Evolutionary conservation across 2,329 filamentous ascomycete species (phyloP).

Genomic region (Macrophomina pseudophaseolina): DNA sequence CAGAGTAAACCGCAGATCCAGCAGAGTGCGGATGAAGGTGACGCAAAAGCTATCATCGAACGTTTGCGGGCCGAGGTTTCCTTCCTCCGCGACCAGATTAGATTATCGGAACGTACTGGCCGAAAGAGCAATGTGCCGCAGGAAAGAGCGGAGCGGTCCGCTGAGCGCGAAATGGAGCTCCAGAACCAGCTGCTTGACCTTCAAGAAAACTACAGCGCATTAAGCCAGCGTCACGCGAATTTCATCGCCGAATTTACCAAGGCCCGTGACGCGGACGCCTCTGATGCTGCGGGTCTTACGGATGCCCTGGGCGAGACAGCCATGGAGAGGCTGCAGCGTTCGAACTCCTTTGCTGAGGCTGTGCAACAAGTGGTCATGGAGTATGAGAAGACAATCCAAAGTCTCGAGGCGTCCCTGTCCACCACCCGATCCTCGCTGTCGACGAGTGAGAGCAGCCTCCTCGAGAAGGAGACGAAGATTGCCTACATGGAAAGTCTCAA

Average conservation of each 20-base stretch:
- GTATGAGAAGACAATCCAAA: constrained; percentile 98
- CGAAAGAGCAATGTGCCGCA: constrained; percentile 61
- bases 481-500: constrained; percentile 94
- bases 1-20: constrained; percentile 98
- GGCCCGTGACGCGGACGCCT: constrained; percentile 69
- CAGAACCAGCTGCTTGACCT: constrained; percentile 92
- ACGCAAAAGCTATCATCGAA: constrained; percentile 93
- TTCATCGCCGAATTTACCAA: constrained; percentile 92
- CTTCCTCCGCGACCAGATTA: constrained; percentile 92
- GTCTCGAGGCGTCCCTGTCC: constrained; percentile 86
- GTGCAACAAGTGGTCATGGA: constrained; percentile 96
- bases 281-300: constrained; percentile 61
- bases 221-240: constrained; percentile 93
- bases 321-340: constrained; percentile 87
- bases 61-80: constrained; percentile 90
- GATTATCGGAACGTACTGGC: constrained; percentile 74
- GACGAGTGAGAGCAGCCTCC: constrained; percentile 79
- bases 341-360: constrained; percentile 92
- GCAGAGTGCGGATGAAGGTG: constrained; percentile 82
- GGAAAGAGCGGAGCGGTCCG: constrained; percentile 78
- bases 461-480: constrained; percentile 93
- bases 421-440: constrained; percentile 85
- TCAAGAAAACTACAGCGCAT: constrained; percentile 91
- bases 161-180: constrained; percentile 84
- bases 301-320: constrained; percentile 76